Percentiles rank a stretch among this genome's conserved stretches.
phyloP scores from a whole-genome alignment of 2,329 filamentous ascomycete genomes.

The Aureobasidium lini region DNA sequence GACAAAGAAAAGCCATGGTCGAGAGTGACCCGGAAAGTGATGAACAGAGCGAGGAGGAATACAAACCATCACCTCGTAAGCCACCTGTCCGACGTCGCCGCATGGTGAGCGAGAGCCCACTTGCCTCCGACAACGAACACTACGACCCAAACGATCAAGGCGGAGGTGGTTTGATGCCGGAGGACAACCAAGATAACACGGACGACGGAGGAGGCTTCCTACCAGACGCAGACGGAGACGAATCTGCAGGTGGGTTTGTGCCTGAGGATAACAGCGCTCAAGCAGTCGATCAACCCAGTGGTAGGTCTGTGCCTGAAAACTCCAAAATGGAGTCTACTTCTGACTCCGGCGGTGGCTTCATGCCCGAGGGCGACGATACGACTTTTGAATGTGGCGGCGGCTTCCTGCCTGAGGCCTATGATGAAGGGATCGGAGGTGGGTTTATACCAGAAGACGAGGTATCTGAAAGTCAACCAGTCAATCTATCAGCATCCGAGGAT shows the following conservation, averaged over 20 bases:
- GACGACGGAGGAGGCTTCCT: not conserved
- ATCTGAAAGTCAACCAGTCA: not conserved
- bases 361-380: conserved; percentile 19
- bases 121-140: not conserved
- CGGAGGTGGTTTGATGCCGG: not conserved
- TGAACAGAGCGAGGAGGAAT: conserved; percentile 7
- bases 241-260: conserved; percentile 19
- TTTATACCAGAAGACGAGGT: conserved; percentile 18
- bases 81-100: not conserved
- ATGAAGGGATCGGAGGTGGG: conserved; percentile 15
- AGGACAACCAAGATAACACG: not conserved
- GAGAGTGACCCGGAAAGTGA: conserved; percentile 13
- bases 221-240: not conserved
- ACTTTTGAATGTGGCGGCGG: conserved; percentile 16
- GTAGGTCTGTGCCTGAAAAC: conserved; percentile 12
- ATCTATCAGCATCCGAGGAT: not conserved
- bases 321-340: not conserved
- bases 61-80: not conserved
- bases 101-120: conserved; percentile 1
- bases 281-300: conserved; percentile 14
- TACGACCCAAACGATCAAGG: not conserved
- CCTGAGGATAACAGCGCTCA: conserved; percentile 23
- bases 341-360: conserved; percentile 25
- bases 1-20: not conserved
- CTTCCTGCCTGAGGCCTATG: conserved; percentile 13